Evolutionary conservation across 2,329 filamentous ascomycete species (phyloP).

Genomic region (Aspergillus viridinutans): DNA sequence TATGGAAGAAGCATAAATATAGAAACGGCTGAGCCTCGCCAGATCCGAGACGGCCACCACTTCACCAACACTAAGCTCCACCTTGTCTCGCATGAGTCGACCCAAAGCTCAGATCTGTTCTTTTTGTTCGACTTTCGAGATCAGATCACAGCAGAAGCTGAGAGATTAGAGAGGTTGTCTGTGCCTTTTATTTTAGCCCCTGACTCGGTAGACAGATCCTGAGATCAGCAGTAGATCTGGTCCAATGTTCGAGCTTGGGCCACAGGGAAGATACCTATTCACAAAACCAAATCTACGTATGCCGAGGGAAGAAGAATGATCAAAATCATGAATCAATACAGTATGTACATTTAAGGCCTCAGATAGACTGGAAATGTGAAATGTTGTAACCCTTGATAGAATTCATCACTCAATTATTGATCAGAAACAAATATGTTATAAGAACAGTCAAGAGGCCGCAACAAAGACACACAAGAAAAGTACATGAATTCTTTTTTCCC

Average conservation of each 20-base stretch:
- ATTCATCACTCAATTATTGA: constrained; percentile 1
- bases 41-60: not conserved
- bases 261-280: not conserved
- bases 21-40: too few species aligned
- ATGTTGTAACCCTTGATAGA: not conserved
- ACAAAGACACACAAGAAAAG: constrained; percentile 8
- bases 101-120: not conserved
- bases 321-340: too few species aligned
- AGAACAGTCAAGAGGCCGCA: constrained; percentile 6
- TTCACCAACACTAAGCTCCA: not conserved
- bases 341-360: too few species aligned
- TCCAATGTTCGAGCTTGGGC: not conserved
- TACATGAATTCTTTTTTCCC: constrained; percentile 11
- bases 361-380: too few species aligned
- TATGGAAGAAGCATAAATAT: not conserved
- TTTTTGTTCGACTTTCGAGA: not conserved
- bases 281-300: too few species aligned
- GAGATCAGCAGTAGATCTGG: not conserved
- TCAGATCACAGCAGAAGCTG: not conserved
- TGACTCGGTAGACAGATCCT: not conserved
- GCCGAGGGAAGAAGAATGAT: too few species aligned
- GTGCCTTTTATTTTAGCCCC: not conserved
- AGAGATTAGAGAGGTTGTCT: not conserved
- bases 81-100: not conserved
- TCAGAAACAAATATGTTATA: not conserved